Conservation (phyloP, 2,329 filamentous ascomycete species). For the Ophiostoma piceae region DNA sequence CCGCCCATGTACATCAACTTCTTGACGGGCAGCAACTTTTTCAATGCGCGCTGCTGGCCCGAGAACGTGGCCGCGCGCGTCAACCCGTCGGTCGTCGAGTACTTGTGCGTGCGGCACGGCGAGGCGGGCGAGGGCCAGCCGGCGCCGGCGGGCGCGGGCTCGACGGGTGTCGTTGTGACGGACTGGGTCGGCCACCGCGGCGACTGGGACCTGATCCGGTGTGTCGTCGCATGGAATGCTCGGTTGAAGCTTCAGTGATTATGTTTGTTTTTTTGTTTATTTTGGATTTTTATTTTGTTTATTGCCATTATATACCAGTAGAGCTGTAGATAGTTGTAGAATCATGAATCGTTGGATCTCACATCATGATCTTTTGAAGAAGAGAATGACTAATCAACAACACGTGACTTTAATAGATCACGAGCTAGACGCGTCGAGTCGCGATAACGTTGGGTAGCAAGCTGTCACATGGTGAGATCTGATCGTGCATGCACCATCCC, state of each 20-base stretch:
- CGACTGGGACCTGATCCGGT: conserved; percentile 85
- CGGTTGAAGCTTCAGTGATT: conserved; percentile 44
- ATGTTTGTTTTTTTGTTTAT: not conserved
- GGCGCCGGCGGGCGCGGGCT: conserved; percentile 60
- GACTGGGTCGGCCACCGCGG: conserved; percentile 86
- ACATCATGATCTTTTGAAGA: too few species aligned
- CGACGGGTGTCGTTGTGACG: conserved; percentile 82
- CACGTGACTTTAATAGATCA: conserved; percentile 1
- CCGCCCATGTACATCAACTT: conserved; percentile 85
- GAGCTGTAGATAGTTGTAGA: not conserved
- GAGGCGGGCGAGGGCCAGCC: conserved; percentile 46
- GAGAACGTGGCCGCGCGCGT: conserved; percentile 82
- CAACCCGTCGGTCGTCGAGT: conserved; percentile 68
- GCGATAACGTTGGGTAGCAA: conserved; percentile 18
- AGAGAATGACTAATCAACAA: not conserved
- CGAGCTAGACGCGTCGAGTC: conserved; percentile 11
- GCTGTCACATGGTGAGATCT: conserved; percentile 18
- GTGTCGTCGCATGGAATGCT: conserved; percentile 88
- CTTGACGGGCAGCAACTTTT: conserved; percentile 87
- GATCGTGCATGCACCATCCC: conserved; percentile 8
- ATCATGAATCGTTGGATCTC: too few species aligned
- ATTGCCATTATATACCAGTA: not conserved
- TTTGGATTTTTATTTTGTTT: not conserved
- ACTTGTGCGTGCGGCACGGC: conserved; percentile 55
- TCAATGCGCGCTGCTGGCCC: conserved; percentile 86